Base-by-base conservation (phyloP, 75 land plant species). In the Azolla pinnata region DNA sequence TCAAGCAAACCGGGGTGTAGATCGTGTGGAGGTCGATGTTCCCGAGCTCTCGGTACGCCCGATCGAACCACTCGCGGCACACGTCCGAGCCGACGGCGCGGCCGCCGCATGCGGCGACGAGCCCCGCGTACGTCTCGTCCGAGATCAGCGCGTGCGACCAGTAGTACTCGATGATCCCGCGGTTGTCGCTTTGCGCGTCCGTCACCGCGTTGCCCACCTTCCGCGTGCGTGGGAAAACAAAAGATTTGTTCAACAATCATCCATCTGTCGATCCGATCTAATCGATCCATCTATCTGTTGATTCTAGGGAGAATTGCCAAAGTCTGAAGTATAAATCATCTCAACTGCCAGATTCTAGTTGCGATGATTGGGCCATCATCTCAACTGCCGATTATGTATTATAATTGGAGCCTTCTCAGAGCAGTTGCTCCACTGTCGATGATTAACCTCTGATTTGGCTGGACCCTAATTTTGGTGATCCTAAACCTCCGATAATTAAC, bases 171-270 rank as follows among this genome's bases (percentile, higher is more conserved):
- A 78, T 54, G 28, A 79, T 58, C 20, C 95, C 95, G 12, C 29
- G 23, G 33, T 63, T 45, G 51, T 82, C 83, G 14, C 59, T 74
- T 26, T 59, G 58, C 20, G 76, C 73, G 44, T 82, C 80, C 16
- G 81, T 68, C 63, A 76, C 83, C 0, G 90, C 80, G 71, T 88
- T 88, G 18, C 95, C 95, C 9, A 88, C 63, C 93, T 88, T 29
- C 45, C 24, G 27, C 19, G 8, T 34, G 10, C 20, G 12, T 8
- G 32, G 3, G 0, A 28, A 14, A 3, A 23, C 14, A 35, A 60
- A 4, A 38, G 14, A 12, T 38, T n/a, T 8, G 47, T 12, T 5
- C 12, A 35, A 35, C 5, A 5, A 12, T 35, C 40, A 35, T 35
- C 10, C 40, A 5, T 5, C 40, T 35, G 40, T n/a, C n/a, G n/a